Evolutionary conservation across 192 early-diverging fungal genomes (phyloP), one percentile per base, ranked within the genome.

Genomic region (Gryganskiella cystojenkinii): DNA sequence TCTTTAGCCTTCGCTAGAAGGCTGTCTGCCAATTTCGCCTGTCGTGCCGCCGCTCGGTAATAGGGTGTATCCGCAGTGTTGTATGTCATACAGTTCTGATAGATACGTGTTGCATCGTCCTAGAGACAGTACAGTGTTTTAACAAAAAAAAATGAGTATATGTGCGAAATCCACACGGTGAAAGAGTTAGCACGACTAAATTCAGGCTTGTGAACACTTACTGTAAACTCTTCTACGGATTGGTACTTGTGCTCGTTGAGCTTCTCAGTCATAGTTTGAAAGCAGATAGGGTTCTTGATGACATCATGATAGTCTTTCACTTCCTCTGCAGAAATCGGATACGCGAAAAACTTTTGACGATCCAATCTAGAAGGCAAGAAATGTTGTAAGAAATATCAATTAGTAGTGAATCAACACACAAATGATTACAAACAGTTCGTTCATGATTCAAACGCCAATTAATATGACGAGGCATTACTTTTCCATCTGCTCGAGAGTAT

Each of bases 1-100:
- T 69, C 34, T 35, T 80, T 76, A 30, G 85, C 84, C 30, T 84
- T 70, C 22, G 61, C 50, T 20, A 90, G 43, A 9, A 87, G 52
- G 17, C 53, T 53, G 22, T 84, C 59, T 13, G 69, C 61, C 25
- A 72, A 58, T 35, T 73, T 74, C 45, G 87, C 68, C 14, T 95
- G 67, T 50, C 85, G 80, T 20, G 80, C 76, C 0, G 94, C 94
- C 8, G 85, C 66, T 51, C 88, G 83, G 64, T 84, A 90, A 62
- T 94, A 96, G 2, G 82, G 67, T 0, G 93, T 96, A 40, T 93
- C 89, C 2, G 81, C 52, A 49, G 82, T 84, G 79, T 96, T 96
- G 69, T 95, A 96, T 11, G 82, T 70, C 82, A 91, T 86, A 24
- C 90, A 87, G 68, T 96, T 96, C 9, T 66, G 58, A 66, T 89